Evolutionary conservation across 2,329 filamentous ascomycete genomes (phyloP), one percentile per base, ranked within the genome.

Genomic region (Botrytis paeoniae): DNA sequence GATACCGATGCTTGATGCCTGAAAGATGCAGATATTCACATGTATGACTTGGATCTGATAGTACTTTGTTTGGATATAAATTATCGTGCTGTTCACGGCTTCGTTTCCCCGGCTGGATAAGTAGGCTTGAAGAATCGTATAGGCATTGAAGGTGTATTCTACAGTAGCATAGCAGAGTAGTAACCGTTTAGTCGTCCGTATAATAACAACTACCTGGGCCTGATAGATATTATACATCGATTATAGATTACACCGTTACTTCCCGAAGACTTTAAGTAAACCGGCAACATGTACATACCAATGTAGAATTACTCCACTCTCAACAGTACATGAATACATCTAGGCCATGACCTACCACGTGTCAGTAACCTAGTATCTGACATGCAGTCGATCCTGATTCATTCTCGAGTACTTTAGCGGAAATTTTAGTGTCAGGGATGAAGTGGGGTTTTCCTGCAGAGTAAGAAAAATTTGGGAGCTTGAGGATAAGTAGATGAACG

Each of bases 341-440:
- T 70, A 70, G 69, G 43, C 60, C 32, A 32, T 54, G 60, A 37
- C 60, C 37, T 41, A 71, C 69, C 69, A 71, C 69, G 69, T 71
- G 69, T 71, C 69, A 71, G 45, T 37, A 71, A 68, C 16, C 65
- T 68, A 71, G 65, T 41, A 66, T 65, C 69, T 71, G 61, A 71
- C 69, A 71, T 71, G 69, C 69, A 71, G 69, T 48, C 25, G 61
- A 71, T 71, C 69, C 69, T 71, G 69, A 71, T 65, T 71, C 69
- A 66, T 71, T 25, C 43, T 70, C 37, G 37, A 70, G 54, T 43
- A 39, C 51, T 45, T 45, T 61, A 70, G 68, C 41, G 51, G 32
- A 59, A 35, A 16, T 45, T 60, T 16, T 60, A 35, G 29, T 69
- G 22, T 59, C 66, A 69, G 22, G 54, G 39, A 69, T 69, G 37